Evolutionary conservation across 805 yeast genomes (phyloP), one percentile per base, ranked within the genome.

Genomic region (Kazachstania viticola): DNA sequence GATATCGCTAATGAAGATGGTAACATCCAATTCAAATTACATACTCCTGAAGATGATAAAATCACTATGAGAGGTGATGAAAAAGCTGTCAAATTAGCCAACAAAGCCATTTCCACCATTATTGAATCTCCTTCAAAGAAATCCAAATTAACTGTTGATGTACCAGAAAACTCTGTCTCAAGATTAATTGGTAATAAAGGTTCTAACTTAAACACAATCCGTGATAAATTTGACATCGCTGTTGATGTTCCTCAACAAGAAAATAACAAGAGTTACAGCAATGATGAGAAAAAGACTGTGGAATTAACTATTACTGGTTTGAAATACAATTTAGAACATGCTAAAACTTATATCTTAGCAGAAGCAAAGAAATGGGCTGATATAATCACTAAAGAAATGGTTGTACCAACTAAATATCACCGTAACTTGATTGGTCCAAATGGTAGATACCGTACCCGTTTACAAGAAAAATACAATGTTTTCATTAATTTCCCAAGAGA

Each of bases 101-200:
- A 62, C 15, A 61, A 62, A 27, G 75, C 53, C 9, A 32, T 56
- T 9, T 41, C 42, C 8, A 32, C 42, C 4, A 65, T 56, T 46
- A 50, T 45, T 7, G 45, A 38, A 14, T 31, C 47, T 7, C 49
- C 54, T 13, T 41, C 50, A 15, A 43, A 34, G 23, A 48, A 52
- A 14, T 35, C 42, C 35, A 51, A 68, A 13, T 60, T 70, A 14
- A 57, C 60, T 25, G 51, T 78, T 32, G 65, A 63, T 19, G 75
- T 84, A 51, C 93, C 95, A 39, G 57, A 74, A 2, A 60, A 65
- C 31, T 71, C 74, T 29, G 62, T 88, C 37, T 69, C 91, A 18
- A 75, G 91, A 58, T 65, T 93, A 33, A 84, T 91, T 56, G 99
- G 99, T 44, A 80, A 79, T 52, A 80, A 73, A 38, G 98, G 99